Evolutionary conservation across 2,329 filamentous ascomycete species (phyloP), one percentile per base, ranked within the genome.

Genomic region (Dactylonectria estremocensis): DNA sequence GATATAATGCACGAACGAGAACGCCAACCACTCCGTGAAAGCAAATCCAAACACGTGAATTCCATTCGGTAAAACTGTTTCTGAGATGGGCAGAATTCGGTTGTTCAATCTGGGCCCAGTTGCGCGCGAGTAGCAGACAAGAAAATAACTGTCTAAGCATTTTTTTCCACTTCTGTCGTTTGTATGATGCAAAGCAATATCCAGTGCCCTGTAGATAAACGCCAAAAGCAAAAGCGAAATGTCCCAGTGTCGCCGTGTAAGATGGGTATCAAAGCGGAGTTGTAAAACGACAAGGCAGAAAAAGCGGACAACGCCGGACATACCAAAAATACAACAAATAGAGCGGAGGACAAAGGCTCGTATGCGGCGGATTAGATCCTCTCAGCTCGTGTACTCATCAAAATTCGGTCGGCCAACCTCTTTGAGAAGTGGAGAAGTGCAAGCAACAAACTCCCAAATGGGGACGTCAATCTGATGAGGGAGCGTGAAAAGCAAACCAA

Each of bases 381-480:
- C 81, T 79, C 81, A 80, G 80, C 80, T 80, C 80, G 70, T 77
- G 75, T 79, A 76, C 77, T 81, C 81, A 82, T 83, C 81, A 82
- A 79, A 83, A 81, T 72, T 74, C 65, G 81, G 80, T 83, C 81
- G 81, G 82, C 84, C 84, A 86, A 86, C 83, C 83, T 85, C 80
- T 76, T 76, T 76, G 72, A 85, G 84, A 85, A 86, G 84, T 82
- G 84, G 83, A 85, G 83, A 79, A 69, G 67, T 79, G 76, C 72
- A 75, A 71, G 61, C 74, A 72, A 76, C 74, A 81, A 72, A 83
- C 83, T 83, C 84, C 84, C 82, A 81, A 81, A 82, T 77, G 68
- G 70, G 80, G 76, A 74, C 72, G 81, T 81, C 85, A 87, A 86
- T 87, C 83, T 87, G 85, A 85, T 82, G 82, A 83, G 76, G 80